Evolutionary conservation across 2,329 filamentous ascomycete species (phyloP), one percentile per base, ranked within the genome.

Genomic region (Cytospora paraplurivora): DNA sequence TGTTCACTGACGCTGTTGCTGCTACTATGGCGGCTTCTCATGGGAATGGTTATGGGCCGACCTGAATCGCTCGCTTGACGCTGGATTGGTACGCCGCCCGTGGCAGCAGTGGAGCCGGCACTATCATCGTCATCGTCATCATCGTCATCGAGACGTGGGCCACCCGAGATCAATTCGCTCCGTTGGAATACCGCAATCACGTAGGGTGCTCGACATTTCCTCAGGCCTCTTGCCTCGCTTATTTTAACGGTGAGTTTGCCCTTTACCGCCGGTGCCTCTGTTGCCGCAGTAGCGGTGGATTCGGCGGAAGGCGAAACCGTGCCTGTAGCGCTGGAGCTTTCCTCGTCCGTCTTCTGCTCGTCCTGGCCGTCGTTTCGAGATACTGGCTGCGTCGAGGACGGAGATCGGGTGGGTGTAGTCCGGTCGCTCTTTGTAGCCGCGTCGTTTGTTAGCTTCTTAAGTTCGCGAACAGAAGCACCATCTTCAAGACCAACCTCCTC

Each of bases 181-280:
- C 92, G 91, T 75, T 99, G 95, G 72, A 98, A 99, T 33, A 97
- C 93, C 64, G 91, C 96, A 12, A 99, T 93, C 59, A 97, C 92
- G 72, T 99, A 99, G 1, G 95, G 95, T 71, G 97, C 92, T 64
- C 88, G 87, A 73, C 92, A 92, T 63, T 88, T 91, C 66, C 90
- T 85, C 59, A 99, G 78, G 11, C 91, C 92, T 71, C 92, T 85
- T 55, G 90, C 95, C 75, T 97, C 92, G 57, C 88, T 83, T 61
- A 99, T 95, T 73, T 91, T 93, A 70, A 99, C 91, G 38, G 89
- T 91, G 62, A 99, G 82, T 76, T 95, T 97, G 64, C 95, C 95
- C 75, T 92, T 94, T 27, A 92, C 83, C 27, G 88, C 81, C 11
- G 88, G 88, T 6, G 90, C 86, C 27, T 60, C 51, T 33, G 90